Conservation (phyloP, 805 yeast genomes). For the Metschnikowia hibisci region DNA sequence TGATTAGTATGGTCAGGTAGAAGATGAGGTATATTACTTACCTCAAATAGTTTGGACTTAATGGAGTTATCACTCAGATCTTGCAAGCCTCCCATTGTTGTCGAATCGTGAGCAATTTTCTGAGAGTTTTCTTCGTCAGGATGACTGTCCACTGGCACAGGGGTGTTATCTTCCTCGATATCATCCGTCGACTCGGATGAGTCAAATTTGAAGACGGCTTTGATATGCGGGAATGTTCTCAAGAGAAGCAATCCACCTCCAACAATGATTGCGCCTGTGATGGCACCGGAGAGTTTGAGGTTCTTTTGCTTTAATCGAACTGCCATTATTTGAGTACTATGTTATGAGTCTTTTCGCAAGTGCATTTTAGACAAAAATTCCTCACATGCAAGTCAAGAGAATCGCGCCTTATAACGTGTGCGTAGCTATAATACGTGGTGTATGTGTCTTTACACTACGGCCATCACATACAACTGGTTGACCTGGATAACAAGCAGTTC, state of each 20-base stretch:
- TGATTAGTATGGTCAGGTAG: conserved; percentile 24
- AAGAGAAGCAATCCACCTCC: conserved; percentile 42
- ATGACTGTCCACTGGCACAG: not conserved
- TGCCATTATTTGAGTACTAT: conserved; percentile 13
- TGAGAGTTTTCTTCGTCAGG: no score
- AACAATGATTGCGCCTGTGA: conserved; percentile 40
- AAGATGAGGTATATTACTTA: conserved; percentile 29
- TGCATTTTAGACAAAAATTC: not conserved
- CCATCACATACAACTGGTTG: not conserved
- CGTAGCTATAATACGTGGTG: not conserved
- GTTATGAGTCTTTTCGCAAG: not conserved
- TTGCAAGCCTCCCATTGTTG: not conserved
- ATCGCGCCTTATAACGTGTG: conserved; percentile 1
- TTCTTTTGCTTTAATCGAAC: conserved; percentile 20
- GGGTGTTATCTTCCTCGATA: conserved; percentile 5
- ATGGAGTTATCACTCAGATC: not conserved
- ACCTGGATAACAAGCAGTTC: no score
- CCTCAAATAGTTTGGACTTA: conserved; percentile 6
- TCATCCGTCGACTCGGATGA: conserved; percentile 12
- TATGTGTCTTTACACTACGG: no score
- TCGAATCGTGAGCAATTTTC: not conserved
- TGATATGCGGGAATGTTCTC: conserved; percentile 50
- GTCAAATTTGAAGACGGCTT: conserved; percentile 24
- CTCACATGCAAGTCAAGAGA: conserved; percentile 3
- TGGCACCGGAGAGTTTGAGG: conserved; percentile 20